Evolutionary conservation across 805 yeast genomes (phyloP), one percentile per base, ranked within the genome.

Genomic region (Hemisphaericaspora nanyangensis): DNA sequence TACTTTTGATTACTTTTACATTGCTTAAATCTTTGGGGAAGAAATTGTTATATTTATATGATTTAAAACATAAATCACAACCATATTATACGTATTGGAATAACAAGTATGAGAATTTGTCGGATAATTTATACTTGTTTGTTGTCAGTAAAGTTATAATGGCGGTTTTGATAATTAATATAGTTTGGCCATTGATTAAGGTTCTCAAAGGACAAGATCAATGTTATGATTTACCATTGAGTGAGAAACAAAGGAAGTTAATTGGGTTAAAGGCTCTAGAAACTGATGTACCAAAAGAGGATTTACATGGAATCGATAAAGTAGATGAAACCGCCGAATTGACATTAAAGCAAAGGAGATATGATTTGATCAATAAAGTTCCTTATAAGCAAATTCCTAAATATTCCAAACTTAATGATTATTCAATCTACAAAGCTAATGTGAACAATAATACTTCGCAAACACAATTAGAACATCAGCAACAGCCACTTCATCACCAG

Each of bases 191-290:
- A 17, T 20, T 56, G 3, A 43, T 61, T 29, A 55, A 51, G 31
- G 46, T 73, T 12, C 17, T 63, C 6, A 65, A 61, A 44, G 69
- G 74, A 1, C 68, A 63, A 42, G 80, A 76, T 46, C 72, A 70
- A 47, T 76, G 80, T 46, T 47, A 60, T 26, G 81, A 76, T 49
- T 57, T 76, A 41, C 79, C 79, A 3, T 61, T 76, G 43, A 69
- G 61, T 7, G 62, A 59, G 34, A 60, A 58, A 17, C 81, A 76
- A 51, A 54, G 80, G 34, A 54, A 56, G 29, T 52, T 76, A 12
- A 55, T 76, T 28, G 80, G 80, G 1, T 59, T 76, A 20, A 43
- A 46, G 31, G 38, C 37, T 4, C 26, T 22, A 3, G 26, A 22
- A 22, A 33, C 20, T 12, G 40, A 37, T n/a, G 35, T 36, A 5